Evolutionary conservation across 495 filamentous ascomycete species (phyloP), one percentile per base, ranked within the genome.

Genomic region (Glonium stellatum): DNA sequence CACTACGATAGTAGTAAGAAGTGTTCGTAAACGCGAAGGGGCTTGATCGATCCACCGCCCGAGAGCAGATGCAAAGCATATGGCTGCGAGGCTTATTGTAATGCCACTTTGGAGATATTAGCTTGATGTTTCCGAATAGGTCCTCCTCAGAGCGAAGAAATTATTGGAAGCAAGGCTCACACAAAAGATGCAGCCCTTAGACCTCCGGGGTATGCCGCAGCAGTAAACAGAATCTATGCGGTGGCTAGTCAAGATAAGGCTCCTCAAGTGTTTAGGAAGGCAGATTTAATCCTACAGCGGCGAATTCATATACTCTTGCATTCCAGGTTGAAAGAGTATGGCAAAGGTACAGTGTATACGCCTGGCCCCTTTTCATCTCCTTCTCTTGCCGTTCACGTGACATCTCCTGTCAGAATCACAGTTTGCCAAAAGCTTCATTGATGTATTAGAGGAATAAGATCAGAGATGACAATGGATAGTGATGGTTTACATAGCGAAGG

Each of bases 11-110:
- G 48, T 51, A 6, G 48, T 31, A 25, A 51, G 48, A 31, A 51
- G 48, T 8, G 48, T 51, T 15, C 48, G 21, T 1, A 51, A 8
- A 27, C 48, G 48, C 13, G 48, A 51, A 0, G 48, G 48, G 48
- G 48, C 48, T 15, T 51, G 48, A 23, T 51, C 48, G 48, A 51
- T 51, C 48, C 48, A 51, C 25, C 25, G 21, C 12, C 48, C 48
- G 6, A 51, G 21, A 31, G 48, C 48, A 23, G 48, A 51, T 1
- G 48, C 48, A 23, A 51, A 51, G 13, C 21, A 15, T 8, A 51
- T 51, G 4, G 48, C 48, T 5, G 48, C 48, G 18, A 51, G 48
- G 11, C 19, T 51, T 51, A 51, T 51, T 23, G 48, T 25, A 27
- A 51, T 51, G 13, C 48, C 48, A 25, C 48, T 51, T 6, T 0